Base-by-base conservation (phyloP, 495 filamentous ascomycete species). In the Hypoxylon crocopeplum region DNA sequence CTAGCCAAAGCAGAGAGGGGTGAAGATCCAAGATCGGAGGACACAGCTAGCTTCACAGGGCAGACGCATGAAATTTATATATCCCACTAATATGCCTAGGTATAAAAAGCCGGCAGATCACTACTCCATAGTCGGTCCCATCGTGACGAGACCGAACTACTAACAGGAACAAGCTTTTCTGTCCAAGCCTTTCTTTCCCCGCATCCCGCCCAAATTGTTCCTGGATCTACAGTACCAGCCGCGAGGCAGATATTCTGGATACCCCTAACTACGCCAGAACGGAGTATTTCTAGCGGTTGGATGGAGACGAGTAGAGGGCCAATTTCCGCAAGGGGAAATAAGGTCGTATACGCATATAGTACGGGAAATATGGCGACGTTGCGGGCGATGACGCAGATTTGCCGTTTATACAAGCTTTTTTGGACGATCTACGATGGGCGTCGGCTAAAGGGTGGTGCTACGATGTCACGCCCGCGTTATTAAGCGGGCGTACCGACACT, bases 391-490 rank as follows among this genome's bases (percentile, higher is more conserved):
- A n/a, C n/a, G n/a, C n/a, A n/a, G n/a, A 59, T 41, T 40, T 53
- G 42, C 57, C 49, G 58, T 55, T 62, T 48, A 61, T 55, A 61
- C 49, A 61, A 61, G 50, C 50, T 61, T 54, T 51, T 29, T 11
- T 3, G 32, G 8, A 29, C 5, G 25, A 34, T 34, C 32, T 11
- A 13, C 32, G 8, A 2, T 11, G n/a, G n/a, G n/a, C n/a, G n/a
- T n/a, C n/a, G n/a, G n/a, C n/a, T n/a, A n/a, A n/a, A n/a, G n/a
- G n/a, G n/a, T n/a, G n/a, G n/a, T n/a, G n/a, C n/a, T n/a, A n/a
- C n/a, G n/a, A n/a, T n/a, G n/a, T n/a, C n/a, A n/a, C n/a, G n/a
- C n/a, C n/a, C n/a, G n/a, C n/a, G n/a, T n/a, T n/a, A n/a, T n/a
- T n/a, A n/a, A n/a, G n/a, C n/a, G n/a, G n/a, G n/a, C n/a, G n/a